phyloP scores from a whole-genome alignment of 768 basidiomycete genomes.

The Tremella fuciformis region DNA sequence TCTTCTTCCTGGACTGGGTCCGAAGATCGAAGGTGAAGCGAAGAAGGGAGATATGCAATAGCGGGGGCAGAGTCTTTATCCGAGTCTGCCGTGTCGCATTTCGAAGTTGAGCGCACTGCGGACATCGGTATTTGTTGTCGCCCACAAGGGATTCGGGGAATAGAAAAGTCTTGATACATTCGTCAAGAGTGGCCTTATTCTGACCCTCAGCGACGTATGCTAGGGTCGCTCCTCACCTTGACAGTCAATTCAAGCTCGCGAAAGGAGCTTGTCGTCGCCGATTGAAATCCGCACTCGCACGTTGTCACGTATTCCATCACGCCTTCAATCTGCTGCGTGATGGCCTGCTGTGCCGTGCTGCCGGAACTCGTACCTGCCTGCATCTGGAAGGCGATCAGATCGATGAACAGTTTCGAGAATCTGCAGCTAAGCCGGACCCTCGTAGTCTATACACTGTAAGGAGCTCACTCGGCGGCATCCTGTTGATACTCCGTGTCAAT shows the following conservation, averaged over 20 bases:
- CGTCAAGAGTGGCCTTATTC: constrained; percentile 58
- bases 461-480: constrained; percentile 89
- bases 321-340: constrained; percentile 81
- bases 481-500: constrained; percentile 83
- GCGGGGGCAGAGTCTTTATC: constrained; percentile 69
- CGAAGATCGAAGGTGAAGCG: constrained; percentile 86
- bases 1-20: constrained; percentile 80
- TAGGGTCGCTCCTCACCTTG: constrained; percentile 56
- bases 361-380: neutral
- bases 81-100: constrained; percentile 76
- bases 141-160: constrained; percentile 70
- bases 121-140: constrained; percentile 83
- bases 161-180: constrained; percentile 65
- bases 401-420: constrained; percentile 93
- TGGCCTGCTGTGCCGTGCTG: constrained; percentile 70
- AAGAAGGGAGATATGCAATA: constrained; percentile 84
- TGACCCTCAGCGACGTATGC: constrained; percentile 3
- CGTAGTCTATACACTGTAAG: neutral
- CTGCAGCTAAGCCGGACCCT: constrained; percentile 54
- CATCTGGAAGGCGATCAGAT: constrained; percentile 70
- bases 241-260: constrained; percentile 85
- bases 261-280: constrained; percentile 62
- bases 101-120: constrained; percentile 67
- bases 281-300: constrained; percentile 71
- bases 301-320: constrained; percentile 73